Evolutionary conservation across 192 early-diverging fungal genomes (phyloP), one percentile per base, ranked within the genome.

Genomic region (Dimargaris xerosporica): DNA sequence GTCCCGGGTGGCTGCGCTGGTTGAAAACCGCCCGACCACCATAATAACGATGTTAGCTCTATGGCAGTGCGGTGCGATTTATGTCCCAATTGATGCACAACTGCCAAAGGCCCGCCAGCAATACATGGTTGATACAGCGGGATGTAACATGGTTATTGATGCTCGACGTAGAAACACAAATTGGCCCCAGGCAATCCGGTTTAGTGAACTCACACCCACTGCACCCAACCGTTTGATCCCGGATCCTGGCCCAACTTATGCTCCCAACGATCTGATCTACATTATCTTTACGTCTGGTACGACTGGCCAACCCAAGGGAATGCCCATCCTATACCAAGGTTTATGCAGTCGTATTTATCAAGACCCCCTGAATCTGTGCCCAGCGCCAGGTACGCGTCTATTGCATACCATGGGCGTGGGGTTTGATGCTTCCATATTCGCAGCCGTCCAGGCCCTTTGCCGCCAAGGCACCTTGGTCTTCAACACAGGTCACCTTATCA

Each of bases 251-350:
- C 12, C 15, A 2, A 21, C 15, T 16, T 47, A 47, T 21, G 17
- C 15, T 5, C 28, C 54, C 10, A 29, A 30, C 1, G 30, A 26
- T 17, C 34, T 34, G 54, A 29, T 34, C 54, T 31, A 31, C 34
- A 56, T 56, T 29, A 17, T 56, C 9, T 56, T 64, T 30, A 67
- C 70, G 48, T 72, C 70, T 29, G 68, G 68, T 28, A 69, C 70
- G 0, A 71, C 70, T 9, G 70, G 70, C 13, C 62, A 46, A 19
- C 70, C 70, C 15, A 71, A 71, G 42, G 70, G 70, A 12, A 64
- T 70, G 4, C 29, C 70, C 41, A 53, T 70, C 51, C 25, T 9
- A 19, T 34, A 34, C 34, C 17, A 9, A 11, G 54, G 54, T 0
- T 19, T 56, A 6, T 34, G 10, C 2, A 56, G 30, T 17, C 10